Evolutionary conservation across 495 filamentous ascomycete genomes (phyloP), one percentile per base, ranked within the genome.

Genomic region (Neurospora hispaniola): DNA sequence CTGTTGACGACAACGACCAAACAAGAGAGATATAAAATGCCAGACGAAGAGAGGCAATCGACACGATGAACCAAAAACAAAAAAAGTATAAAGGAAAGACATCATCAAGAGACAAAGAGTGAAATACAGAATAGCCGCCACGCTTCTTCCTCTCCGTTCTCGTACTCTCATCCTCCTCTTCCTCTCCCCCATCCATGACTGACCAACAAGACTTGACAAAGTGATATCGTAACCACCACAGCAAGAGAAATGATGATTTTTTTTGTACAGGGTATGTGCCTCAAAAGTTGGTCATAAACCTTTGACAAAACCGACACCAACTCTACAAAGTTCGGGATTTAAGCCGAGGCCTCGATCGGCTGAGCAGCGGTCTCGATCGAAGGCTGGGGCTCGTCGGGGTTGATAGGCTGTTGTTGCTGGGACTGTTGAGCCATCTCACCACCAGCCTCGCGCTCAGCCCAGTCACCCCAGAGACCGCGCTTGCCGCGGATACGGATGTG

Each of bases 381-480:
- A 31, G 74, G 79, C 54, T 79, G 76, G 38, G 75, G 78, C 69
- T 76, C 71, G 40, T 76, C 71, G 27, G 54, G 54, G 54, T 66
- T 66, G 54, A 66, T 66, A 16, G 71, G 75, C 70, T 80, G 73
- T 46, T 79, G 77, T 46, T 80, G 73, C 70, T 82, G 78, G 69
- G 82, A 79, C 69, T 85, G 81, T 42, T 77, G 78, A 8, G 82
- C 82, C 41, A 84, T 82, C 77, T 88, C 87, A 46, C 87, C 86
- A 27, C 87, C 90, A 69, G 92, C 91, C 77, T 91, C 91, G 71
- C 89, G 89, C 84, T 97, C 96, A 3, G 96, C 96, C 96, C 96
- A 98, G 31, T 89, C 88, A 39, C 95, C 96, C 95, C 96, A 99
- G 38, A 99, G 87, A 23, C 91, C 94, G 75, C 93, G 88, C 87